Percentiles rank a stretch among this genome's conserved stretches.
These are phyloP conservation scores for Candolleomyces efflorescens DNA, from an alignment of 768 basidiomycete genomes.

Conservation along the genomic window DNA sequence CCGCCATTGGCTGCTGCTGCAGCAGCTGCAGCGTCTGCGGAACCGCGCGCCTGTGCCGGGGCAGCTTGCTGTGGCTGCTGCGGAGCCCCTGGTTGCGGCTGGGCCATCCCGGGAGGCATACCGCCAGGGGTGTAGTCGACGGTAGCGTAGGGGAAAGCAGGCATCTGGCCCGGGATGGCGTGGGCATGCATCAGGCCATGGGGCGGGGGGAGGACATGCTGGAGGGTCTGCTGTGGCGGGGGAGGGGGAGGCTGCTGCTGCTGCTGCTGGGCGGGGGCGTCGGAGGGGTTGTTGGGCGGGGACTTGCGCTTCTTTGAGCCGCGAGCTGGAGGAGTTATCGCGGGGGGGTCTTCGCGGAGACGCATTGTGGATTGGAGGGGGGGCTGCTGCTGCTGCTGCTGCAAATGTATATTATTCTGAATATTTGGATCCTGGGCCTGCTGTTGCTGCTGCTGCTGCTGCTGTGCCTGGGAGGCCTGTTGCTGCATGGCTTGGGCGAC, in stretches of 20 bases:
- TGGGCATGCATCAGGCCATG: constrained; percentile 44
- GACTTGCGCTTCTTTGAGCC: constrained; percentile 65
- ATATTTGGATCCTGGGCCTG: constrained; percentile 11
- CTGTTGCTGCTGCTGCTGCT: constrained; percentile 15
- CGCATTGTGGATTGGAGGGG: constrained; percentile 40
- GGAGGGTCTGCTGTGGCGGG: constrained; percentile 32
- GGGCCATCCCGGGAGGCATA: constrained; percentile 29
- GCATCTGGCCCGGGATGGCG: constrained; percentile 35
- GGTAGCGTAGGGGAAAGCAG: constrained; percentile 46
- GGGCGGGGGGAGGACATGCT: constrained; percentile 53
- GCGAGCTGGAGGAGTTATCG: constrained; percentile 41
- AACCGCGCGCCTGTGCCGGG: constrained; percentile 12
- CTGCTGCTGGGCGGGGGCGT: constrained; percentile 22
- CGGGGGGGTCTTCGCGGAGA: constrained; percentile 56
- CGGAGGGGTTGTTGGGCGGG: constrained; percentile 39
- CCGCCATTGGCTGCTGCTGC: constrained; percentile 26
- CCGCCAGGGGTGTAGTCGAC: constrained; percentile 55
- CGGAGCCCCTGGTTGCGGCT: constrained; percentile 20
- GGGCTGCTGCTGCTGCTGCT: constrained; percentile 13
- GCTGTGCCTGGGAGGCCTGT: constrained; percentile 6
- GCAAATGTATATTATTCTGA: constrained; percentile 14
- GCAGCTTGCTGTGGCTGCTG: constrained; percentile 23
- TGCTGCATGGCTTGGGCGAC: no score
- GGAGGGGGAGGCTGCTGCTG: constrained; percentile 27
- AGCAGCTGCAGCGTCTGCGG: constrained; percentile 11